These are phyloP conservation scores for Russula emetica DNA, from an alignment of 768 basidiomycete species.

Conservation along the genomic window DNA sequence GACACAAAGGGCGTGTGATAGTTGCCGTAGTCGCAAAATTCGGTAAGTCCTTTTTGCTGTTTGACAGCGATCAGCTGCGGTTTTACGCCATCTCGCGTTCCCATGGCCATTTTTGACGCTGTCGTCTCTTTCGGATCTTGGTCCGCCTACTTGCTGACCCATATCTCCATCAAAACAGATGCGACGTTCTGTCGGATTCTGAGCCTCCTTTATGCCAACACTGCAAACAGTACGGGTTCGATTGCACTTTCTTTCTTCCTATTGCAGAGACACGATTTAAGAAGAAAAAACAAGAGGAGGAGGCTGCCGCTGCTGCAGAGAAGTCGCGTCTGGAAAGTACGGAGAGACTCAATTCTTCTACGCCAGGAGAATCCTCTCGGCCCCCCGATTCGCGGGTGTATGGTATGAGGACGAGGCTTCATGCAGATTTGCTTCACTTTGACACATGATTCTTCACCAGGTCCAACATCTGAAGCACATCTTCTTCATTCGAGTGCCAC, in stretches of 20 bases:
- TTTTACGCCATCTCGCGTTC: constrained; percentile 16
- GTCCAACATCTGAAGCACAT: constrained; percentile 83
- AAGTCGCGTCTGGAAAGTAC: constrained; percentile 37
- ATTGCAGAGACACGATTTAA: constrained; percentile 99
- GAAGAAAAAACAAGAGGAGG: constrained; percentile 85
- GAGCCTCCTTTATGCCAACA: constrained; percentile 86
- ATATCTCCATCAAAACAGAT: constrained; percentile 39
- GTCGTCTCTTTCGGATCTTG: background rate
- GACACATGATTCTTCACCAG: constrained; percentile 38
- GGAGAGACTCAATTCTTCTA: constrained; percentile 37
- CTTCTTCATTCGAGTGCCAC: constrained; percentile 86
- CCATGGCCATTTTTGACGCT: constrained; percentile 13
- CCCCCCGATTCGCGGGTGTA: constrained; percentile 59
- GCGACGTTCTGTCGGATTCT: constrained; percentile 77
- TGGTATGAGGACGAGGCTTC: constrained; percentile 33
- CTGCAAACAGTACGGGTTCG: constrained; percentile 89
- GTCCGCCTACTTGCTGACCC: constrained; percentile 24
- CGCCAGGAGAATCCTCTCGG: constrained; percentile 46
- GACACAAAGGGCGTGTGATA: constrained; percentile 89
- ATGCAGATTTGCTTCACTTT: background rate
- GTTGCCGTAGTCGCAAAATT: constrained; percentile 87
- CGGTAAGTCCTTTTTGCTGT: constrained; percentile 41
- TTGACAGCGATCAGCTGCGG: background rate
- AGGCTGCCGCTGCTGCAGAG: constrained; percentile 37
- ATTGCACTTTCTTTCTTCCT: constrained; percentile 96